Evolutionary conservation across 257 asterid genomes (phyloP).

Genomic region (Primulina eburnea): DNA sequence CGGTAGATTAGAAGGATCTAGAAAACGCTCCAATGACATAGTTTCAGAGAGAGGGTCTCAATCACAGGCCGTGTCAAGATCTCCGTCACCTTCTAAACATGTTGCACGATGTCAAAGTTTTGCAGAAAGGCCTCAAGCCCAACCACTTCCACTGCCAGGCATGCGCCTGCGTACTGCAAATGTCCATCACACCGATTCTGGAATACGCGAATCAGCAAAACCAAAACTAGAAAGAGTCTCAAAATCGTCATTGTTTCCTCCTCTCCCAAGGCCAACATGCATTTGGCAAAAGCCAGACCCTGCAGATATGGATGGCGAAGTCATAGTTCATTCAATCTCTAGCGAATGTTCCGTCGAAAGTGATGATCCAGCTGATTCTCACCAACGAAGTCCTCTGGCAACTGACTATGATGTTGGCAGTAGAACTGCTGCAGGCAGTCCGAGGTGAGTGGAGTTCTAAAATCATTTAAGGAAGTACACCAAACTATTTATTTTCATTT

Average conservation of each 20-base stretch:
- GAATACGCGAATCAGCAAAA: conserved; percentile 51
- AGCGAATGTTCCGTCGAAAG: conserved; percentile 87
- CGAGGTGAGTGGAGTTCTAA: conserved; percentile 56
- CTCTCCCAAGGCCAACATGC: conserved; percentile 85
- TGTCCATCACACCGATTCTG: conserved; percentile 61
- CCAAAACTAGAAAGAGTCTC: conserved; percentile 54
- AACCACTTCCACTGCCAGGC: conserved; percentile 90
- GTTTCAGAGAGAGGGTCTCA: conserved; percentile 75
- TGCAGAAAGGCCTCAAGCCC: conserved; percentile 74
- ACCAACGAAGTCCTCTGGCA: conserved; percentile 69
- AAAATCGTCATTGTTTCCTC: conserved; percentile 60
- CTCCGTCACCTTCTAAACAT: conserved; percentile 84
- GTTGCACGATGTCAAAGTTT: conserved; percentile 88
- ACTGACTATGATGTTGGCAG: conserved; percentile 72
- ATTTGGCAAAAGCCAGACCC: conserved; percentile 69
- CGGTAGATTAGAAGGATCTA: conserved; percentile 67
- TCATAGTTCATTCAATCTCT: conserved; percentile 65
- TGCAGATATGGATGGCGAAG: conserved; percentile 61
- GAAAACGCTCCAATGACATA: conserved; percentile 62
- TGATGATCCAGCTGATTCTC: conserved; percentile 75
- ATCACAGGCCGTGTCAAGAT: conserved; percentile 72
- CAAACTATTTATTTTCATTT: conserved; percentile 1
- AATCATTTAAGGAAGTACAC: conserved; percentile 18
- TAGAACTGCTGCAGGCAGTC: conserved; percentile 75
- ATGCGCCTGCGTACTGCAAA: conserved; percentile 45